Percentiles rank a stretch among this genome's conserved stretches.
These are phyloP conservation scores for Fusarium staphyleae DNA, from an alignment of 2,329 filamentous ascomycete genomes.

Conservation along the genomic window DNA sequence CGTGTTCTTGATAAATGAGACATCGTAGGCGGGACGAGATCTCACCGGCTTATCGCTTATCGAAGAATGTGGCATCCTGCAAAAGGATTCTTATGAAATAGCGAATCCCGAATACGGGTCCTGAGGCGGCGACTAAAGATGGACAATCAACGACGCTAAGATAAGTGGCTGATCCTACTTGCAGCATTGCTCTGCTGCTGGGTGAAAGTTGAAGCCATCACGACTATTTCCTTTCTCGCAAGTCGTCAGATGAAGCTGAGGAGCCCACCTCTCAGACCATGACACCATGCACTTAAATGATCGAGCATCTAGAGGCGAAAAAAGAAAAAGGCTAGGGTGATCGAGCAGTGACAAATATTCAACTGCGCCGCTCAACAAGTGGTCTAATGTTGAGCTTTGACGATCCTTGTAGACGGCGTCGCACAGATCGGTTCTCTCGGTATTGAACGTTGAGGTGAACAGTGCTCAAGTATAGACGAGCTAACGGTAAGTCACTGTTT, in stretches of 20 bases:
- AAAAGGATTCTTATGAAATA: slow-evolving; percentile 66
- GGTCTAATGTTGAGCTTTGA: not conserved
- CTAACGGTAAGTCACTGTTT: too few relatives aligned
- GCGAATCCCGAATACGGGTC: slow-evolving; percentile 64
- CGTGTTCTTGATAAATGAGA: slow-evolving; percentile 71
- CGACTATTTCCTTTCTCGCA: not conserved
- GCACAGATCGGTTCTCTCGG: not conserved
- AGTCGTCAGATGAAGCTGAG: slow-evolving; percentile 4
- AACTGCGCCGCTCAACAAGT: not conserved
- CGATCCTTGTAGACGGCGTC: not conserved
- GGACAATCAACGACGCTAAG: too few relatives aligned
- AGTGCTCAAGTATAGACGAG: too few relatives aligned
- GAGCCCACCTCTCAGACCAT: slow-evolving; percentile 2
- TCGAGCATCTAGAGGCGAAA: not conserved
- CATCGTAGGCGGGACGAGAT: slow-evolving; percentile 68
- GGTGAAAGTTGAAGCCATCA: slow-evolving; percentile 20
- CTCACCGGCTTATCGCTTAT: slow-evolving; percentile 67
- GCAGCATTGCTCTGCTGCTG: slow-evolving; percentile 9
- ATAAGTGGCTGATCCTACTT: not conserved
- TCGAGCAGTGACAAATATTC: not conserved
- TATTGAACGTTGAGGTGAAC: not conserved
- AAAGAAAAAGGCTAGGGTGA: not conserved
- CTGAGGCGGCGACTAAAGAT: slow-evolving; percentile 69
- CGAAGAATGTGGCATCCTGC: slow-evolving; percentile 70
- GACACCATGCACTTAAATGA: not conserved